These are phyloP conservation scores for Neurospora sp. DNA, from an alignment of 495 filamentous ascomycete genomes.

Conservation along the genomic window DNA sequence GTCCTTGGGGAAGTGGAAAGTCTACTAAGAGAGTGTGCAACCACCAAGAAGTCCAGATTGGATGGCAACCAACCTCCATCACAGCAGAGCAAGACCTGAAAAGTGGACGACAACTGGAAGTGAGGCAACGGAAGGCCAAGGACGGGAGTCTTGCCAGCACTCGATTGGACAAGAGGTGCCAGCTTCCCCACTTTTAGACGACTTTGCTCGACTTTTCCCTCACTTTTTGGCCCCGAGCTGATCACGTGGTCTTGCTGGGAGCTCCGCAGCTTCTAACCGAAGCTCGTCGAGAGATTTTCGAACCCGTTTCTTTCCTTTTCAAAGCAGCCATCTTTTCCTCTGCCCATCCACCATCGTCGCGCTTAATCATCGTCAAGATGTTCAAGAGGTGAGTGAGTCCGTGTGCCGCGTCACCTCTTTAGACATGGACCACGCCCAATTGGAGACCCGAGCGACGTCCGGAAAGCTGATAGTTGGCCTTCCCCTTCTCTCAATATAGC, in stretches of 20 bases:
- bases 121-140: not conserved
- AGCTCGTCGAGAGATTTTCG: slow-evolving; percentile 32
- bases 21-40: not conserved
- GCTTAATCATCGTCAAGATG: slow-evolving; percentile 58
- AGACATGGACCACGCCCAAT: slow-evolving; percentile 19
- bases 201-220: not conserved
- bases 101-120: not conserved
- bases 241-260: slow-evolving; percentile 22
- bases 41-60: not conserved
- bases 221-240: not conserved
- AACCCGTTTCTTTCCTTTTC: slow-evolving; percentile 27
- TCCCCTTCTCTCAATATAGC: slow-evolving; percentile 38
- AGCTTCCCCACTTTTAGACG: not conserved
- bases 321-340: slow-evolving; percentile 32
- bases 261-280: slow-evolving; percentile 30
- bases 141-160: not conserved
- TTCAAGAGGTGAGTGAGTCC: slow-evolving; percentile 67
- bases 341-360: slow-evolving; percentile 30
- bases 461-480: slow-evolving; percentile 25
- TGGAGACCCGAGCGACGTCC: slow-evolving; percentile 8
- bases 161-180: not conserved
- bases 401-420: slow-evolving; percentile 4
- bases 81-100: not conserved
- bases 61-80: not conserved
- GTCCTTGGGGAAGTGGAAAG: not conserved